Conservation (phyloP, 805 yeast genomes). For the Wickerhamiella lipophila region DNA sequence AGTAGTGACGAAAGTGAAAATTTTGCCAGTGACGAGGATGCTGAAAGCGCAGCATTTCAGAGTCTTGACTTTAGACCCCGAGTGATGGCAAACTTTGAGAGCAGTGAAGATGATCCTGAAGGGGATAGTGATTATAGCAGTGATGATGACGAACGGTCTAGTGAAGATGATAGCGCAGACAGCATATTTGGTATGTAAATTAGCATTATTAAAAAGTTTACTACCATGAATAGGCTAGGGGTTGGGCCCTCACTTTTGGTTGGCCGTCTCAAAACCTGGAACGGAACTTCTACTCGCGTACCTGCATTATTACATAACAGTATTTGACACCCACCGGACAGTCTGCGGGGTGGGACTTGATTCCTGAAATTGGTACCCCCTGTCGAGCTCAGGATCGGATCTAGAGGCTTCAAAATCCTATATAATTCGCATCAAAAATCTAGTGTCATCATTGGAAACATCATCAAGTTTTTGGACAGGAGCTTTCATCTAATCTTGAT, state of each 20-base stretch:
- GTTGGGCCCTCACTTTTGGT: no score
- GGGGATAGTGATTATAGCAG: conserved; percentile 15
- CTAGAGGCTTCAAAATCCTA: no score
- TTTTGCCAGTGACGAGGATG: conserved; percentile 12
- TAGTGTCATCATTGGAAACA: no score
- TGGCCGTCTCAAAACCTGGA: no score
- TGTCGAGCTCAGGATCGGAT: no score
- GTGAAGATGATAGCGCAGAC: conserved; percentile 12
- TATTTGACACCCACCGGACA: no score
- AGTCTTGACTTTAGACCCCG: conserved; percentile 12
- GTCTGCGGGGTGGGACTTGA: no score
- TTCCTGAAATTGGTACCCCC: no score
- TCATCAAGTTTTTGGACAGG: no score
- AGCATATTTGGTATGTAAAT: not conserved
- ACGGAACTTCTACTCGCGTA: no score
- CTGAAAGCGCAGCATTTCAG: conserved; percentile 12
- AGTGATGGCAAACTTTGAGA: conserved; percentile 16
- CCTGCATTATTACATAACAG: no score
- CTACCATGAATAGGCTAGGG: not conserved
- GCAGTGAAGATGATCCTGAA: conserved; percentile 18
- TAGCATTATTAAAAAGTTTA: not conserved
- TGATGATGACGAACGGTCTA: conserved; percentile 13
- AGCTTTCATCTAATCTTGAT: not conserved
- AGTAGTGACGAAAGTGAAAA: conserved; percentile 22
- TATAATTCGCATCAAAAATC: no score